phyloP scores from a whole-genome alignment of 768 basidiomycete species.

The Imleria badia region DNA sequence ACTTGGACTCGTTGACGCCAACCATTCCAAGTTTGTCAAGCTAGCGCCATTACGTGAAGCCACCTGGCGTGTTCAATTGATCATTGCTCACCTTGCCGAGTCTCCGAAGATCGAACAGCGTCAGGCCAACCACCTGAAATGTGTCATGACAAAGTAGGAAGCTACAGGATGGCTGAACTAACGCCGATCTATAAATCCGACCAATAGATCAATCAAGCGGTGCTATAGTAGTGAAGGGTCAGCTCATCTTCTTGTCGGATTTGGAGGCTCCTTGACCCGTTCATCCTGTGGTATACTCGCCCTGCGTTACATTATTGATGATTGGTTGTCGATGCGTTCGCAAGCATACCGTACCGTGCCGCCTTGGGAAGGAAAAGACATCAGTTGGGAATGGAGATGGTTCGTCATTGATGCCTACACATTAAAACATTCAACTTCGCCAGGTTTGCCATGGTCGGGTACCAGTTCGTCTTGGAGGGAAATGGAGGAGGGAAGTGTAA shows the following conservation, averaged over 20 bases:
- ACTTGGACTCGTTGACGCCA: slow-evolving; percentile 85
- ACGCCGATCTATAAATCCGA: slow-evolving; percentile 59
- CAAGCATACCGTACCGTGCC: slow-evolving; percentile 36
- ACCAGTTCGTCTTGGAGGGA: neutral
- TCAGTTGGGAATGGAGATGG: slow-evolving; percentile 3
- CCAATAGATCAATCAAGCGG: neutral
- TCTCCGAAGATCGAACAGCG: slow-evolving; percentile 85
- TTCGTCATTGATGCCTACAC: slow-evolving; percentile 50
- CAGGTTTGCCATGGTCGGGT: slow-evolving; percentile 41
- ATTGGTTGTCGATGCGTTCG: neutral
- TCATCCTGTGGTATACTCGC: slow-evolving; percentile 96
- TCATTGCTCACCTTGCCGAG: slow-evolving; percentile 61
- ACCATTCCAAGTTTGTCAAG: slow-evolving; percentile 81
- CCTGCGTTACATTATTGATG: slow-evolving; percentile 36
- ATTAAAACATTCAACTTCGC: slow-evolving; percentile 70
- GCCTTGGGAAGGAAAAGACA: slow-evolving; percentile 32
- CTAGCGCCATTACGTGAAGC: slow-evolving; percentile 34
- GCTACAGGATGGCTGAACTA: slow-evolving; percentile 25
- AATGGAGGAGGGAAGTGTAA: neutral
- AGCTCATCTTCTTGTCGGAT: slow-evolving; percentile 86
- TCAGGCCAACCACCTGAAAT: slow-evolving; percentile 79
- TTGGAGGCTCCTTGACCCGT: slow-evolving; percentile 88
- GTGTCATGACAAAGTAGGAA: slow-evolving; percentile 12
- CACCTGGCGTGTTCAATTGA: slow-evolving; percentile 1
- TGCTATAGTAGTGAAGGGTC: neutral